Conservation (phyloP, 768 basidiomycete species). For the Tylopilus vinaceipallidus region DNA sequence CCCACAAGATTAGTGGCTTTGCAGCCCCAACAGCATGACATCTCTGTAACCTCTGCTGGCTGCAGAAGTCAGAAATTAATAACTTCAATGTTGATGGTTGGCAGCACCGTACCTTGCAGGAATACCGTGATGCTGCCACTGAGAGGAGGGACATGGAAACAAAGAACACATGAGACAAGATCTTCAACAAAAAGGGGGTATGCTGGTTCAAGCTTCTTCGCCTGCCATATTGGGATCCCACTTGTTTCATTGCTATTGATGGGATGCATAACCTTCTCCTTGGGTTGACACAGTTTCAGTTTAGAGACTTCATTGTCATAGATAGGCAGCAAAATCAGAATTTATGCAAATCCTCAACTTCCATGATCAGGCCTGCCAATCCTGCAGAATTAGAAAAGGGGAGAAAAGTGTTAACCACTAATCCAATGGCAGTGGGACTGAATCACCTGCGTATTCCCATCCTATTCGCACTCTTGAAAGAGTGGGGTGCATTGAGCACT, state of each 20-base stretch:
- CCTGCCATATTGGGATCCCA: slow-evolving; percentile 38
- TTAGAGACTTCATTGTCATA: slow-evolving; percentile 9
- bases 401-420: too few species aligned
- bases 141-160: slow-evolving; percentile 16
- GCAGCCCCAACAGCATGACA: not conserved
- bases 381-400: too few species aligned
- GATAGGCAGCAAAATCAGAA: slow-evolving; percentile 1
- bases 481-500: not conserved
- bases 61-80: slow-evolving; percentile 10
- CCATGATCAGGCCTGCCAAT: not conserved
- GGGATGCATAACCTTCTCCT: slow-evolving; percentile 39
- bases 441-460: not conserved
- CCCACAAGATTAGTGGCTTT: slow-evolving; percentile 1
- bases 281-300: slow-evolving; percentile 6
- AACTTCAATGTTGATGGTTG: slow-evolving; percentile 29
- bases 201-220: slow-evolving; percentile 30
- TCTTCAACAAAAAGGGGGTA: slow-evolving; percentile 22
- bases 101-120: slow-evolving; percentile 9
- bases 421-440: not conserved
- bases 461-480: not conserved
- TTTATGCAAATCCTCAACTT: not conserved
- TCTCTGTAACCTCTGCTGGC: not conserved
- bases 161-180: slow-evolving; percentile 4
- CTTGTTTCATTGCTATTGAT: slow-evolving; percentile 31
- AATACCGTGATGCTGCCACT: slow-evolving; percentile 17